phyloP scores from a whole-genome alignment of 768 basidiomycete genomes.

The Cystobasidium ongulense region DNA sequence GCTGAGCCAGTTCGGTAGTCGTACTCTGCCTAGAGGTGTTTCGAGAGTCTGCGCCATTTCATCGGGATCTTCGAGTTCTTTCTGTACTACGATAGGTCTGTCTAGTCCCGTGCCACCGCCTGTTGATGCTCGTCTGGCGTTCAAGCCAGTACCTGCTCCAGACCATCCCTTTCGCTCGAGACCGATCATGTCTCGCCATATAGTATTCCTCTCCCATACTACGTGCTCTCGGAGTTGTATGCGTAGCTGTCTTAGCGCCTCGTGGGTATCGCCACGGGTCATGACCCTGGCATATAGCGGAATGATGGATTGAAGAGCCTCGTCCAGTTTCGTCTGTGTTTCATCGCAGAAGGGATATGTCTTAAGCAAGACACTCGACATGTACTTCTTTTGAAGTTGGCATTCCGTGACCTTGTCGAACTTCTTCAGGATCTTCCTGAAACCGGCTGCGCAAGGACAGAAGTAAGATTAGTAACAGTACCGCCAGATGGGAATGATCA shows the following conservation, averaged over 20 bases:
- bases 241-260: constrained; percentile 72
- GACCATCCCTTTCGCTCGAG: constrained; percentile 44
- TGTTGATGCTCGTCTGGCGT: constrained; percentile 3
- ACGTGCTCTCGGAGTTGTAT: constrained; percentile 53
- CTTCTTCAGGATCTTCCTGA: constrained; percentile 47
- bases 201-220: constrained; percentile 94
- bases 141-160: neutral
- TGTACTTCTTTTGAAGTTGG: constrained; percentile 46
- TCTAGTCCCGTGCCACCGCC: constrained; percentile 27
- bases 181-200: constrained; percentile 93
- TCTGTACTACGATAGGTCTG: constrained; percentile 44
- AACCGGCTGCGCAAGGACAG: neutral
- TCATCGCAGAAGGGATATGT: constrained; percentile 60
- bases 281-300: constrained; percentile 78
- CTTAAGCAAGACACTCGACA: constrained; percentile 37
- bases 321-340: constrained; percentile 59
- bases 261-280: constrained; percentile 58
- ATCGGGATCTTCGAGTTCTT: constrained; percentile 42
- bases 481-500: too few species aligned
- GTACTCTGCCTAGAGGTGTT: constrained; percentile 61
- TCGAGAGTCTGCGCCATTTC: constrained; percentile 50
- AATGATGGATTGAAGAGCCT: constrained; percentile 55
- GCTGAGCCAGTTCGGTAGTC: constrained; percentile 52
- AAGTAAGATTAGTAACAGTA: constrained; percentile 55
- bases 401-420: constrained; percentile 88